Percentiles rank a stretch among this genome's conserved stretches.
These are phyloP conservation scores for Chlorella sp. DNA, from an alignment of 139 green algal genomes.

Conservation along the genomic window DNA sequence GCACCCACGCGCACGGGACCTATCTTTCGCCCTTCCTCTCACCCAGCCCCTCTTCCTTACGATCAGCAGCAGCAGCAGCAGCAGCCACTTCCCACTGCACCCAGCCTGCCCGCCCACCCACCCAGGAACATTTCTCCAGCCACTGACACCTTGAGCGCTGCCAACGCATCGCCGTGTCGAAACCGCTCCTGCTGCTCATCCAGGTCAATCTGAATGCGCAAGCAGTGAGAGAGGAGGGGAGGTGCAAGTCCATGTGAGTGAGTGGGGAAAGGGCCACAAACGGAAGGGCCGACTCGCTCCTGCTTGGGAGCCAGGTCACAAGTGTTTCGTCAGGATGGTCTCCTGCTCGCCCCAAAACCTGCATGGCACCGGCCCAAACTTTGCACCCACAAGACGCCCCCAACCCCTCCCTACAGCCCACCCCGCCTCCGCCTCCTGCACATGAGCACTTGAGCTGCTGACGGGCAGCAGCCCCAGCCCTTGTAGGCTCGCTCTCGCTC, in stretches of 20 bases:
- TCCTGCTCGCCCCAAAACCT: too few relatives aligned
- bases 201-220: not conserved
- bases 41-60: too few relatives aligned
- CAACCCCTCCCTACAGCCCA: too few relatives aligned
- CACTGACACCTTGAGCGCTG: not conserved
- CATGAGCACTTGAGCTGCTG: too few relatives aligned
- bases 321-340: too few relatives aligned
- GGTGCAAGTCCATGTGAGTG: not conserved
- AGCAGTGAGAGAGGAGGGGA: not conserved
- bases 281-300: not conserved
- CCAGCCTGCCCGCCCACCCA: not conserved
- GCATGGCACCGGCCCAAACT: too few relatives aligned
- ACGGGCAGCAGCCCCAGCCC: too few relatives aligned
- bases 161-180: slow-evolving; percentile 1
- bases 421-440: too few relatives aligned
- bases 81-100: not conserved
- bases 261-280: not conserved
- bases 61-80: not conserved
- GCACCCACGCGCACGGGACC: not conserved
- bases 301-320: too few relatives aligned
- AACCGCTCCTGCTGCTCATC: slow-evolving; percentile 8
- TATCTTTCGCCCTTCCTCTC: not conserved
- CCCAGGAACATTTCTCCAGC: not conserved
- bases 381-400: too few relatives aligned
- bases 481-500: too few relatives aligned